Conservation (phyloP, 108 stramenopile genomes). For the Discostella pseudostelligera region DNA sequence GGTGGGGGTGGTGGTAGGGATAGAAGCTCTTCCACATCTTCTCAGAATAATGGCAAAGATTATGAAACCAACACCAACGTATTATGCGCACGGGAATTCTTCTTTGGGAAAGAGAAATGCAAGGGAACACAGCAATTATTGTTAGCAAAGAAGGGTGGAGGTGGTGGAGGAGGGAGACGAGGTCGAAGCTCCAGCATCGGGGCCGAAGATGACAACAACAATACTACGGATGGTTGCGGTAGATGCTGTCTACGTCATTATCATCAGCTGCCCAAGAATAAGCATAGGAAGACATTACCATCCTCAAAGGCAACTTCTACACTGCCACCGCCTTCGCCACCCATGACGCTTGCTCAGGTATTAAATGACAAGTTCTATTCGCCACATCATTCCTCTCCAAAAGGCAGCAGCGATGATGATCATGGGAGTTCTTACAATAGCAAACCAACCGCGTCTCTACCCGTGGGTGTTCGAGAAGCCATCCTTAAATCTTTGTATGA, state of each 20-base stretch:
- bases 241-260: conserved; percentile 28
- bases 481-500: conserved; percentile 24
- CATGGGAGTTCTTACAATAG: background rate
- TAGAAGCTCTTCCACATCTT: conserved; percentile 4
- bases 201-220: conserved; percentile 4
- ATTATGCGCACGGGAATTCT: conserved; percentile 41
- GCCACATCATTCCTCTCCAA: background rate
- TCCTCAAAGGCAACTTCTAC: too few species aligned
- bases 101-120: conserved; percentile 35
- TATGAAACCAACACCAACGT: background rate
- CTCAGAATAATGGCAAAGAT: background rate
- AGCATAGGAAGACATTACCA: background rate
- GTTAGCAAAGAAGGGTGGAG: background rate
- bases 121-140: background rate
- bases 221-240: background rate
- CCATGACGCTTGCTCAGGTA: conserved; percentile 37
- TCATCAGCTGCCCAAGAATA: conserved; percentile 38
- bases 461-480: conserved; percentile 20
- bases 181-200: conserved; percentile 16
- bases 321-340: conserved; percentile 6
- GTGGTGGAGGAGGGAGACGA: conserved; percentile 11
- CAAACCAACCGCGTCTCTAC: conserved; percentile 13
- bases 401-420: background rate
- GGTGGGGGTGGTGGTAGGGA: conserved; percentile 3
- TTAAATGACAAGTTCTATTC: conserved; percentile 29